Base-by-base conservation (phyloP, 169 alveolate species). In the Prorocentrum cordatum region DNA sequence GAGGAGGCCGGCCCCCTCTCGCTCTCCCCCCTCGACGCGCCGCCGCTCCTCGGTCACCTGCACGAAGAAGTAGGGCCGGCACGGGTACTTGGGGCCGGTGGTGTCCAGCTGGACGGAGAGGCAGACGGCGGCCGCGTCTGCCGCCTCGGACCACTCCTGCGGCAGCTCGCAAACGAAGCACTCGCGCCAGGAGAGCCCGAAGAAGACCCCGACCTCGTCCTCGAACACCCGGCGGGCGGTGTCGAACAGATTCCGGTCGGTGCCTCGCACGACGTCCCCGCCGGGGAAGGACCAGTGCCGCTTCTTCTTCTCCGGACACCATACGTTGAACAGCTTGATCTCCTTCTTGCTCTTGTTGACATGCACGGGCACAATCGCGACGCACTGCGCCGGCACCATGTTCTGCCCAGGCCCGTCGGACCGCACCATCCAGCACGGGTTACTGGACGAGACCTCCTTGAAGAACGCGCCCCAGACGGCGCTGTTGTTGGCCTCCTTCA, bases 291-390 rank as follows among this genome's bases (percentile, higher is more conserved):
- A 47, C 85, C 85, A 73, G 70, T 73, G 85, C 20, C 85, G 71
- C 85, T 50, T 73, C 70, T 73, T 73, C 85, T 73, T 73, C 85
- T 73, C 85, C 4, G 85, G 70, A 54, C 85, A 73, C 68, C 68
- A 73, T 10, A 73, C 85, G 14, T 73, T 73, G 70, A 73, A 73
- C 38, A 73, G 33, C 33, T 73, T 45, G 36, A 73, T 73, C 27
- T 73, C 85, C 85, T 73, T 73, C 85, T 73, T 73, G 70, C 50
- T 73, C 38, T 70, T 59, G 59, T 73, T 70, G 16, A 73, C 67
- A 22, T 73, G 50, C 36, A 73, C 50, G 26, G 85, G 85, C 36
- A 73, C 67, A 2, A 73, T 47, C 35, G 70, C 85, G 83, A 22
- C 26, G 27, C 85, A 45, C 9, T 70, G 66, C 20, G 85, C 85